Conservation (phyloP, 2,329 filamentous ascomycete species). For the Dothideomycetes sp. region DNA sequence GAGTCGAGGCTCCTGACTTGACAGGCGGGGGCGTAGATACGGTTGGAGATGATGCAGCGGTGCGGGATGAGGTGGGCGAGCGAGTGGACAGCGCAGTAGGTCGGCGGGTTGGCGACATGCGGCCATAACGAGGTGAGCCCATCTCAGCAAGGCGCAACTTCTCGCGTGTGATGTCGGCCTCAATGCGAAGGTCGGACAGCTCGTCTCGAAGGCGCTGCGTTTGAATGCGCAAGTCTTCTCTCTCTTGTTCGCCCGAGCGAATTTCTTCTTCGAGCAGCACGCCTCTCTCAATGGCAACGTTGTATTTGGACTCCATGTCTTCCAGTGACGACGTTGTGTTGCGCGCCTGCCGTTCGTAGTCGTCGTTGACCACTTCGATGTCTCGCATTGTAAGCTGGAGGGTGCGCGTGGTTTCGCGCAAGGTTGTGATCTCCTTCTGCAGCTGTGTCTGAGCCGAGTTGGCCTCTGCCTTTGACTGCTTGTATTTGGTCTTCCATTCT, state of each 20-base stretch:
- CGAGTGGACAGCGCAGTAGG: conserved; percentile 28
- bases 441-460: conserved; percentile 74
- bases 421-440: conserved; percentile 89
- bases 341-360: conserved; percentile 91
- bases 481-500: conserved; percentile 99
- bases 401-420: conserved; percentile 75
- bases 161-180: conserved; percentile 87
- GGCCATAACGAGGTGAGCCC: conserved; percentile 3
- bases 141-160: conserved; percentile 69
- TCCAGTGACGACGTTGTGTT: conserved; percentile 94
- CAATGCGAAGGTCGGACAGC: conserved; percentile 84
- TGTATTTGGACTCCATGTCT: conserved; percentile 95
- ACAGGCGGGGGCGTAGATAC: conserved; percentile 70
- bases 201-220: conserved; percentile 84
- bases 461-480: conserved; percentile 83
- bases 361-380: conserved; percentile 96
- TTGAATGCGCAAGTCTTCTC: conserved; percentile 81
- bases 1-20: conserved; percentile 53
- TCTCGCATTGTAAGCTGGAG: conserved; percentile 79
- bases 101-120: conserved; percentile 18
- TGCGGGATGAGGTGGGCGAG: conserved; percentile 68
- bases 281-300: conserved; percentile 79
- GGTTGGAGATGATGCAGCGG: conserved; percentile 76
- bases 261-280: conserved; percentile 96
- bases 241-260: conserved; percentile 80